A percentile compares a stretch with the other conserved stretches of the same genome.
Conservation (phyloP, 2,329 filamentous ascomycete species). For the Phialemonium atrogriseum region DNA sequence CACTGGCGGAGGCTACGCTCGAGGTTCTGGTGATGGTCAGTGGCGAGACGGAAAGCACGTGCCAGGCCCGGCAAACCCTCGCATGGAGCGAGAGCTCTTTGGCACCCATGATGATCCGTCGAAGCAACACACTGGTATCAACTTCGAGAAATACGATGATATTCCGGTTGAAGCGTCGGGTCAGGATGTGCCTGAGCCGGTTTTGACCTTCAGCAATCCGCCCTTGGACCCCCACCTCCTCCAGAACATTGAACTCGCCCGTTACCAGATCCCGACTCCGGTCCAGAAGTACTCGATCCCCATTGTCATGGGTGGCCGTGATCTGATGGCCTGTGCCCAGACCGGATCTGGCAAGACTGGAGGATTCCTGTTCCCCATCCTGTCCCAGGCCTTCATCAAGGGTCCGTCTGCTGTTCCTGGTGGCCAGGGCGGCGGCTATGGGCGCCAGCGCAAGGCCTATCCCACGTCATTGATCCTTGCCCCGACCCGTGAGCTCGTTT, state of each 20-base stretch:
- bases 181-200: slow-evolving; percentile 84
- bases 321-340: slow-evolving; percentile 99
- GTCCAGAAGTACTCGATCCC: slow-evolving; percentile 99
- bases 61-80: slow-evolving; percentile 77
- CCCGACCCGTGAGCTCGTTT: slow-evolving; percentile 95
- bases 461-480: slow-evolving; percentile 93
- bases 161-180: slow-evolving; percentile 97
- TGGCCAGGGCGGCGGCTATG: slow-evolving; percentile 61
- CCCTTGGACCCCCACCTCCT: slow-evolving; percentile 92
- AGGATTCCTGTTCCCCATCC: slow-evolving; percentile 97
- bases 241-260: slow-evolving; percentile 85
- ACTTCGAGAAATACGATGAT: slow-evolving; percentile 99
- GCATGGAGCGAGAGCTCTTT: slow-evolving; percentile 92
- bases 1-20: slow-evolving; percentile 47
- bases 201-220: slow-evolving; percentile 85
- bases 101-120: slow-evolving; percentile 82
- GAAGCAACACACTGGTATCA: slow-evolving; percentile 97
- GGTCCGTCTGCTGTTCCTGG: slow-evolving; percentile 68
- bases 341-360: slow-evolving; percentile 99
- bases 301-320: slow-evolving; percentile 95
- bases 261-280: slow-evolving; percentile 91
- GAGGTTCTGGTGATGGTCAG: slow-evolving; percentile 88
- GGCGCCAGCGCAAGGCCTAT: slow-evolving; percentile 94
- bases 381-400: slow-evolving; percentile 92
- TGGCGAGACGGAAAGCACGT: slow-evolving; percentile 98